Conservation (phyloP, 345 rosid species). For the Hevea brasiliensis region DNA sequence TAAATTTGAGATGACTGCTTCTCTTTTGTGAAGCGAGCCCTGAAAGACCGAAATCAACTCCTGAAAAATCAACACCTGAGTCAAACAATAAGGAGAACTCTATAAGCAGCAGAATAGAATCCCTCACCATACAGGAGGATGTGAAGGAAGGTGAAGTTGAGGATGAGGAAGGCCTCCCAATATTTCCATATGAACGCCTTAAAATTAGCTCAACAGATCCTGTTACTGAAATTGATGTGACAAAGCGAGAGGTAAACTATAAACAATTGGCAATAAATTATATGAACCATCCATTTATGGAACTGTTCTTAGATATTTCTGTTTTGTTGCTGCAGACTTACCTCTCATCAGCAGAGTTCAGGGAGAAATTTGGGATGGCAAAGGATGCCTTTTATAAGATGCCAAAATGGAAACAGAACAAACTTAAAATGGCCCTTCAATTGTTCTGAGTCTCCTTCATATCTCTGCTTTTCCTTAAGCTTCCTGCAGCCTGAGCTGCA, state of each 20-base stretch:
- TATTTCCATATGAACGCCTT: conserved; percentile 79
- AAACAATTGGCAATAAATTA: neutral
- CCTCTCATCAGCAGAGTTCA: conserved; percentile 66
- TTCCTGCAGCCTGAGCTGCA: conserved; percentile 33
- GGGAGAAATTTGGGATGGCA: conserved; percentile 88
- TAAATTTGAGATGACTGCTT: conserved; percentile 19
- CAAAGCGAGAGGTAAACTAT: conserved; percentile 82
- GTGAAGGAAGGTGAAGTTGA: conserved; percentile 86
- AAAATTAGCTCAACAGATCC: conserved; percentile 66
- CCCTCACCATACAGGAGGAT: conserved; percentile 88
- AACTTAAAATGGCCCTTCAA: conserved; percentile 81
- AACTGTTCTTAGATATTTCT: conserved; percentile 9
- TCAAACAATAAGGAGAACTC: conserved; percentile 59
- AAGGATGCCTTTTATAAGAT: conserved; percentile 76
- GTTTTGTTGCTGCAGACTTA: conserved; percentile 57
- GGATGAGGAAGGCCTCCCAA: conserved; percentile 88
- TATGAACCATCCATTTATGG: neutral
- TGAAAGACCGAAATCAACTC: conserved; percentile 44
- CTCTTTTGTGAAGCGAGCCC: conserved; percentile 50
- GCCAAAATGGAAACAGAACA: conserved; percentile 99
- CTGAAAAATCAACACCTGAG: conserved; percentile 47
- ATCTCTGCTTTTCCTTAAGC: conserved; percentile 29
- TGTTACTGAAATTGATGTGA: conserved; percentile 76
- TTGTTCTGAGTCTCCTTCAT: conserved; percentile 57
- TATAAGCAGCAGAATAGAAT: conserved; percentile 66